A percentile compares a stretch with the other conserved stretches of the same genome.
Conservation (phyloP, 805 yeast species). For the Yamadazyma insecticola region DNA sequence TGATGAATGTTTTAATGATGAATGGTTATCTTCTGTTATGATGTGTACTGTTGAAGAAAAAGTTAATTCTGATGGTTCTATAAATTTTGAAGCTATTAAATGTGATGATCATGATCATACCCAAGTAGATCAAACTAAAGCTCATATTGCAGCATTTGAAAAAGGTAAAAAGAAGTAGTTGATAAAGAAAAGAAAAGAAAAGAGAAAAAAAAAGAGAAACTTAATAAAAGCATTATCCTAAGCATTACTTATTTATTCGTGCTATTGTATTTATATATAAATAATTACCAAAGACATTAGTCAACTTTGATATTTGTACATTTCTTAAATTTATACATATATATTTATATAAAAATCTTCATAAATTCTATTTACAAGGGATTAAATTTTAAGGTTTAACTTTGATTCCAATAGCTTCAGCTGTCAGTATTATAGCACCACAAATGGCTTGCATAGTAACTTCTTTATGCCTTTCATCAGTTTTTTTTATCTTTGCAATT, state of each 20-base stretch:
- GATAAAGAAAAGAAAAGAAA: too few species aligned
- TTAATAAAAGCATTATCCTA: too few species aligned
- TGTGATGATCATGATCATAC: constrained; percentile 76
- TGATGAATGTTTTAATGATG: constrained; percentile 71
- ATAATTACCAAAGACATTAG: neutral
- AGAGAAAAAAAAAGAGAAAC: too few species aligned
- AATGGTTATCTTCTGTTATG: constrained; percentile 59
- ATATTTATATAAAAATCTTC: constrained; percentile 8
- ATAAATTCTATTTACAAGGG: too few species aligned
- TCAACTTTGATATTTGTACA: too few species aligned
- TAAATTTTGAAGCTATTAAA: constrained; percentile 28
- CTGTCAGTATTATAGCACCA: constrained; percentile 81
- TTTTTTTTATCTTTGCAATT: constrained; percentile 89
- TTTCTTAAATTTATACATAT: constrained; percentile 2
- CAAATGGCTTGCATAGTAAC: constrained; percentile 71
- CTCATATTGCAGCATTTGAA: constrained; percentile 91
- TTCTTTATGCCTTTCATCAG: constrained; percentile 72
- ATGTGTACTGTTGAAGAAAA: constrained; percentile 63
- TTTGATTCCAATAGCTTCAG: constrained; percentile 82
- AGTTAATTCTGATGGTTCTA: constrained; percentile 27
- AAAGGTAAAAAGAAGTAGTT: constrained; percentile 61
- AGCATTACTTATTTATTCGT: too few species aligned
- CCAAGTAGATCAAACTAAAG: constrained; percentile 86
- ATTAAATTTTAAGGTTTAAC: constrained; percentile 59
- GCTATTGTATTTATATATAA: neutral